phyloP scores from a whole-genome alignment of 768 basidiomycete genomes.

The Mycena metata region DNA sequence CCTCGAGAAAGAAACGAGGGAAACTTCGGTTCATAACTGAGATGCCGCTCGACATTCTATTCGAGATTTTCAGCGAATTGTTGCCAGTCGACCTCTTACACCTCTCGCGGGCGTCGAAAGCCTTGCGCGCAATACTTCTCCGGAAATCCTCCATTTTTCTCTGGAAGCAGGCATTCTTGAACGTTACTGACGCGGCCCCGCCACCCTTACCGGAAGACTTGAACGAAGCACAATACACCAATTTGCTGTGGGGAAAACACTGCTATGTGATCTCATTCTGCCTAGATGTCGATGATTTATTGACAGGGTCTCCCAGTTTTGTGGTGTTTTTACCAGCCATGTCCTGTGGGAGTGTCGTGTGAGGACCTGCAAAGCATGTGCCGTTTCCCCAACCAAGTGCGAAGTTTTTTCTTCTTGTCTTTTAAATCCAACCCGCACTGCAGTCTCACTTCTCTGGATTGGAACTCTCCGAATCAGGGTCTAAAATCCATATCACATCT shows the following conservation, averaged over 20 bases:
- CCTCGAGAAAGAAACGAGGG: constrained; percentile 42
- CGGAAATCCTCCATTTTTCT: too few relatives aligned
- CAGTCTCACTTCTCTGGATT: not conserved
- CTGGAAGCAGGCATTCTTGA: constrained; percentile 53
- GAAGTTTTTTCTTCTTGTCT: not conserved
- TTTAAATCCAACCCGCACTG: not conserved
- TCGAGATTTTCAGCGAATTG: too few relatives aligned
- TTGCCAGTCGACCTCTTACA: constrained; percentile 58
- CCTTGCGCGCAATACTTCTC: constrained; percentile 51
- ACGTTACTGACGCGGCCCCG: constrained; percentile 43
- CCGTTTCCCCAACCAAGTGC: not conserved
- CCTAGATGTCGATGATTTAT: too few relatives aligned
- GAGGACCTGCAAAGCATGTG: constrained; percentile 11
- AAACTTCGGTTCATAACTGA: constrained; percentile 47
- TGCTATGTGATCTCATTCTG: too few relatives aligned
- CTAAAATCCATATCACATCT: too few relatives aligned
- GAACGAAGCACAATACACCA: constrained; percentile 50
- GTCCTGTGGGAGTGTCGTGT: not conserved
- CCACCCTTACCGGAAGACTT: constrained; percentile 47
- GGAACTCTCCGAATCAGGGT: too few relatives aligned
- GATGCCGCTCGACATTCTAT: constrained; percentile 52
- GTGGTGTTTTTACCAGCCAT: not conserved
- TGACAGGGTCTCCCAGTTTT: not conserved
- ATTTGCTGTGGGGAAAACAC: too few relatives aligned
- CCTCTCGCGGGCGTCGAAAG: constrained; percentile 53